Evolutionary conservation across 2,329 filamentous ascomycete species (phyloP).

Genomic region (Colletotrichum falcatum): DNA sequence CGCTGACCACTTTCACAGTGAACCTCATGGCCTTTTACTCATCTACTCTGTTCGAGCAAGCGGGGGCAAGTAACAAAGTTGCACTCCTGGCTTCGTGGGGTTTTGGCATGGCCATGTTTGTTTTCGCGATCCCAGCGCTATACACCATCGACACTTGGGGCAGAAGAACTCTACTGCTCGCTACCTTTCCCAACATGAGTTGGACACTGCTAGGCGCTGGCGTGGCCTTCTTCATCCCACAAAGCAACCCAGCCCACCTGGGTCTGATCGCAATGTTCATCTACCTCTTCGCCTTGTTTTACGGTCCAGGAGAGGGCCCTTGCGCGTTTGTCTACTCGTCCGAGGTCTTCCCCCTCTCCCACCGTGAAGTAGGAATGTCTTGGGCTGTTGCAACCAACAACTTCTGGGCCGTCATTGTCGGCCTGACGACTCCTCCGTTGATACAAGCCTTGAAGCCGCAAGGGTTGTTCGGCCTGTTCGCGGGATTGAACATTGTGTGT

Average conservation of each 20-base stretch:
- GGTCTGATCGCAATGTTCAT: slow-evolving; percentile 69
- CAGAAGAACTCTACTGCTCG: slow-evolving; percentile 69
- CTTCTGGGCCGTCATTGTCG: slow-evolving; percentile 64
- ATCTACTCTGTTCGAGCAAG: slow-evolving; percentile 59
- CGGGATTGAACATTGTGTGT: slow-evolving; percentile 55
- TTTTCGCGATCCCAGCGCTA: slow-evolving; percentile 74
- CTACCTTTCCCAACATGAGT: slow-evolving; percentile 76
- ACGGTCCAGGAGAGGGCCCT: slow-evolving; percentile 70
- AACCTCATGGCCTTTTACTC: slow-evolving; percentile 65
- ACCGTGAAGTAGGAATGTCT: slow-evolving; percentile 73
- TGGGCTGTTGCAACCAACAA: slow-evolving; percentile 72
- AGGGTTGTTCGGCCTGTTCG: slow-evolving; percentile 58
- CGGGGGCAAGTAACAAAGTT: slow-evolving; percentile 53
- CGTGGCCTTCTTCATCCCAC: slow-evolving; percentile 52
- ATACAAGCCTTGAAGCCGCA: slow-evolving; percentile 50
- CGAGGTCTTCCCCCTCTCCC: slow-evolving; percentile 73
- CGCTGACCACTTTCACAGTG: slow-evolving; percentile 42
- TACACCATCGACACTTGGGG: slow-evolving; percentile 77
- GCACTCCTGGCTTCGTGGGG: slow-evolving; percentile 63
- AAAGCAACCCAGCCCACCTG: slow-evolving; percentile 56
- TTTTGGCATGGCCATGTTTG: slow-evolving; percentile 67
- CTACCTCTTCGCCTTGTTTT: slow-evolving; percentile 75
- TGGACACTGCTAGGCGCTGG: slow-evolving; percentile 65
- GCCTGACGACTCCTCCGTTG: slow-evolving; percentile 64
- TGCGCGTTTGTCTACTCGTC: slow-evolving; percentile 73